phyloP scores from a whole-genome alignment of 1,139 yeast genomes.

The Spathaspora sp. region DNA sequence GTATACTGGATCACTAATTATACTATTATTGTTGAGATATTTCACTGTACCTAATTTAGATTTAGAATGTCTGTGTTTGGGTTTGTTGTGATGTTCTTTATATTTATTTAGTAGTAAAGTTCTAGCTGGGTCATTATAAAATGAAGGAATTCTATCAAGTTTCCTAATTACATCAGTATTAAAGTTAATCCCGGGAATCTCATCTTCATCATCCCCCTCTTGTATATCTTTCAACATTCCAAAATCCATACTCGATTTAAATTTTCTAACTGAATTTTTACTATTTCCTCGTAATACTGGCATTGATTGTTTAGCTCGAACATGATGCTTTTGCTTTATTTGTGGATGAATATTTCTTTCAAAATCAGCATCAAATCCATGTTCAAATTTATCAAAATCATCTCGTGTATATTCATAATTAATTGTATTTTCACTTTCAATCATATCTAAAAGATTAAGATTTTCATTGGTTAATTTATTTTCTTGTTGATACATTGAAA shows the following conservation, averaged over 20 bases:
- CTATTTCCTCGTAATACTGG: conserved; percentile 14
- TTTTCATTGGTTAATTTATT: conserved; percentile 18
- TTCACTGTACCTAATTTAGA: conserved; percentile 33
- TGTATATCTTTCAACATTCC: conserved; percentile 6
- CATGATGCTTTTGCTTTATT: conserved; percentile 5
- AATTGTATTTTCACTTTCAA: conserved; percentile 35
- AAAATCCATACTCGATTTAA: conserved; percentile 34
- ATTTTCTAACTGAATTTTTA: conserved; percentile 22
- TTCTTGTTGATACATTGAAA: conserved; percentile 17
- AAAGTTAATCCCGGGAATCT: conserved; percentile 27
- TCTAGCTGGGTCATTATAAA: conserved; percentile 25
- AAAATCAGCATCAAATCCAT: conserved; percentile 26
- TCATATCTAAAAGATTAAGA: conserved; percentile 22
- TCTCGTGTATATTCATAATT: conserved; percentile 40
- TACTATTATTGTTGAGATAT: conserved; percentile 23
- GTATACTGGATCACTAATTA: conserved; percentile 17
- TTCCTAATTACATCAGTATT: conserved; percentile 36
- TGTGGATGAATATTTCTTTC: conserved; percentile 10
- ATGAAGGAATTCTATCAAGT: conserved; percentile 45
- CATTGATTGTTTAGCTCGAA: conserved; percentile 14
- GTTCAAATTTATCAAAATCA: conserved; percentile 41
- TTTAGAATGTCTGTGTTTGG: conserved; percentile 11
- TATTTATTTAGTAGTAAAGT: conserved; percentile 29
- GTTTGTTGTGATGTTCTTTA: conserved; percentile 19
- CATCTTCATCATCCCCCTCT: conserved; percentile 6